Conservation (phyloP, 2,329 filamentous ascomycete genomes). For the Rutstroemia sp. region DNA sequence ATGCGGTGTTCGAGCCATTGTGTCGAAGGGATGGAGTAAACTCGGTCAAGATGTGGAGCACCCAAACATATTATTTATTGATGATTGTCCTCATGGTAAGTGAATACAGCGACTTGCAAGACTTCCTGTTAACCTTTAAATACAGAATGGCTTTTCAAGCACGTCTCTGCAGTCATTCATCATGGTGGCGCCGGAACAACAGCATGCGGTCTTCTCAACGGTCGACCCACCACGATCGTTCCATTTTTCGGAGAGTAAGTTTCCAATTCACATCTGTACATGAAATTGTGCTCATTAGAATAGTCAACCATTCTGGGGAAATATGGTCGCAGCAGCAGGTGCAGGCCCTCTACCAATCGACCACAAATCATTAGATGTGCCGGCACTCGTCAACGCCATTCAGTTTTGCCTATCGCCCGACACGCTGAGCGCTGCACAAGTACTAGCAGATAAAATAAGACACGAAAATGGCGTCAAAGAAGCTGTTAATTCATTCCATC, state of each 20-base stretch:
- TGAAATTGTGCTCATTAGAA: neutral
- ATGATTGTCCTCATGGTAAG: constrained; percentile 58
- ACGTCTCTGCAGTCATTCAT: constrained; percentile 35
- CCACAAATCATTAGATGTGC: constrained; percentile 57
- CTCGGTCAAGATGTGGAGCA: constrained; percentile 49
- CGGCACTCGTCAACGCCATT: constrained; percentile 61
- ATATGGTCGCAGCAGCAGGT: constrained; percentile 55
- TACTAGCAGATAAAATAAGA: constrained; percentile 54
- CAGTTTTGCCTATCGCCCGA: constrained; percentile 56
- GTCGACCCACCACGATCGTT: constrained; percentile 55
- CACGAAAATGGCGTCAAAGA: constrained; percentile 54
- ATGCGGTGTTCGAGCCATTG: constrained; percentile 60
- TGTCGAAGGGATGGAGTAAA: constrained; percentile 70
- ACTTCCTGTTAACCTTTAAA: neutral
- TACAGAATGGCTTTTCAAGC: constrained; percentile 60
- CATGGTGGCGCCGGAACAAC: constrained; percentile 36
- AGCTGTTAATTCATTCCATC: constrained; percentile 46
- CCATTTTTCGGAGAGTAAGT: constrained; percentile 64
- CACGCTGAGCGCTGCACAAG: constrained; percentile 46
- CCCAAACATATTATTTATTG: constrained; percentile 62
- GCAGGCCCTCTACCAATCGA: constrained; percentile 62
- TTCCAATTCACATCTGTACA: neutral
- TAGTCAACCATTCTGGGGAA: constrained; percentile 65
- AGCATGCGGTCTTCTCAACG: constrained; percentile 64
- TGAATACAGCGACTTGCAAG: neutral